Evolutionary conservation across 2,329 filamentous ascomycete species (phyloP).

Genomic region (Colletotrichum magnum): DNA sequence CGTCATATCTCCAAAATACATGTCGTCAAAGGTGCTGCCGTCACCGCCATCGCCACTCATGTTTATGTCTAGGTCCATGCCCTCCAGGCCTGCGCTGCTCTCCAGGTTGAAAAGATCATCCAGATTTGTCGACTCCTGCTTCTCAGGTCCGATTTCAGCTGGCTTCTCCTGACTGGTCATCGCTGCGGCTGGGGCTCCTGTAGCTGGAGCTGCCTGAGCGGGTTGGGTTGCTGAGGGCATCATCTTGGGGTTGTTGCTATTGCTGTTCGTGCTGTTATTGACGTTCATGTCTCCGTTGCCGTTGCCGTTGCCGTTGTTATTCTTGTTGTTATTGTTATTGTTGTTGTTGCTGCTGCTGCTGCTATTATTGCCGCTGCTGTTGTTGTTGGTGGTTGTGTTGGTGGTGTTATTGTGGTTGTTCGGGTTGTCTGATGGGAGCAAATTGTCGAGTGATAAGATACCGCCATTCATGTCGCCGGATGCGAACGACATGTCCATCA

Average conservation of each 20-base stretch:
- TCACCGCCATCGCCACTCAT: constrained; percentile 50
- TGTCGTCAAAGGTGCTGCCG: constrained; percentile 64
- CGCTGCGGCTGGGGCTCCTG: constrained; percentile 20
- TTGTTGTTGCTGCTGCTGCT: no score
- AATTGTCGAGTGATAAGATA: constrained; percentile 49
- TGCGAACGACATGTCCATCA: constrained; percentile 63
- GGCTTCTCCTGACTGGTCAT: constrained; percentile 39
- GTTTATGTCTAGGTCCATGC: constrained; percentile 57
- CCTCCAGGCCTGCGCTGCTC: constrained; percentile 52
- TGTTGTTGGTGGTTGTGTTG: no score
- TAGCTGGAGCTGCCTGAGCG: constrained; percentile 36
- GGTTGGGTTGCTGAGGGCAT: constrained; percentile 13
- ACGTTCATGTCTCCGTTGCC: no score
- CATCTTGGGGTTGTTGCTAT: constrained; percentile 6
- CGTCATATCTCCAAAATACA: constrained; percentile 61
- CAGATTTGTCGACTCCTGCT: constrained; percentile 52
- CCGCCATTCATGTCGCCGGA: constrained; percentile 50
- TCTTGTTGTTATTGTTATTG: neutral
- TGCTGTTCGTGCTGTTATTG: no score
- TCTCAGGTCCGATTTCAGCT: constrained; percentile 42
- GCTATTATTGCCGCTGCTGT: no score
- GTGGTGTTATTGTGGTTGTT: no score
- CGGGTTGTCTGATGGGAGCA: constrained; percentile 46
- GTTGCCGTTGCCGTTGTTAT: no score
- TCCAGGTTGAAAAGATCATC: constrained; percentile 65